These are phyloP conservation scores for Leptosphaerulina australis DNA, from an alignment of 2,329 filamentous ascomycete species.

Conservation along the genomic window DNA sequence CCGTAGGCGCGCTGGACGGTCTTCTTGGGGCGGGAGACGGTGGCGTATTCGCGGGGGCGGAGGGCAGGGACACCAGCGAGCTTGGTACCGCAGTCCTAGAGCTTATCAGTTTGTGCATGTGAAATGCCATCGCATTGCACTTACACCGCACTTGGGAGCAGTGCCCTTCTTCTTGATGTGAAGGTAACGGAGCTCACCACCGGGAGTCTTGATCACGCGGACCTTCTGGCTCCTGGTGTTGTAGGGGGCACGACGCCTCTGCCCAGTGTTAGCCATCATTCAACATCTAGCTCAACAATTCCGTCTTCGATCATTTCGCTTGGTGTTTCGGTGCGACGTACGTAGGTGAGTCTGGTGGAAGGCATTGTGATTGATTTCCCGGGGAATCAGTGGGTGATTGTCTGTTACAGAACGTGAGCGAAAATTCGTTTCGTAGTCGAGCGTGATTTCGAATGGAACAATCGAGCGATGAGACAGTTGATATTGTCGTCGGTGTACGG, in stretches of 20 bases:
- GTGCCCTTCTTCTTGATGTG: constrained; percentile 99
- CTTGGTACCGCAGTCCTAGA: constrained; percentile 95
- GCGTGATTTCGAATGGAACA: constrained; percentile 3
- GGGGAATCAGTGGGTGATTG: constrained; percentile 41
- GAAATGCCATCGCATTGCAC: constrained; percentile 18
- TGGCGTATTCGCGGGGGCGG: constrained; percentile 95
- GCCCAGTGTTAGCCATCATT: constrained; percentile 42
- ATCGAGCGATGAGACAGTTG: constrained; percentile 11
- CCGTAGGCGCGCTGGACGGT: constrained; percentile 97
- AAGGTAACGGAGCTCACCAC: constrained; percentile 91
- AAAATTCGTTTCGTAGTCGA: constrained; percentile 17
- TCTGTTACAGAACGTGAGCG: constrained; percentile 39
- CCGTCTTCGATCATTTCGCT: constrained; percentile 16
- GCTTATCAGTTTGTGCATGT: constrained; percentile 32
- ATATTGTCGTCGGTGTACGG: constrained; percentile 12
- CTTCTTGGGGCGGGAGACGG: constrained; percentile 98
- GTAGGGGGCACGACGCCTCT: constrained; percentile 71
- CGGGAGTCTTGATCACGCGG: constrained; percentile 77
- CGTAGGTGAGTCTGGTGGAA: constrained; percentile 62
- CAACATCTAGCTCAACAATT: constrained; percentile 11
- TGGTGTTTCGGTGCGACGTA: constrained; percentile 48
- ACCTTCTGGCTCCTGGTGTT: constrained; percentile 98
- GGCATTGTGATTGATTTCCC: constrained; percentile 57
- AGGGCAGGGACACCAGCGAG: constrained; percentile 97
- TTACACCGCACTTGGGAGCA: constrained; percentile 81